Conservation (phyloP, 148 eudicot genomes). For the Vaccinium vitisidaea region DNA sequence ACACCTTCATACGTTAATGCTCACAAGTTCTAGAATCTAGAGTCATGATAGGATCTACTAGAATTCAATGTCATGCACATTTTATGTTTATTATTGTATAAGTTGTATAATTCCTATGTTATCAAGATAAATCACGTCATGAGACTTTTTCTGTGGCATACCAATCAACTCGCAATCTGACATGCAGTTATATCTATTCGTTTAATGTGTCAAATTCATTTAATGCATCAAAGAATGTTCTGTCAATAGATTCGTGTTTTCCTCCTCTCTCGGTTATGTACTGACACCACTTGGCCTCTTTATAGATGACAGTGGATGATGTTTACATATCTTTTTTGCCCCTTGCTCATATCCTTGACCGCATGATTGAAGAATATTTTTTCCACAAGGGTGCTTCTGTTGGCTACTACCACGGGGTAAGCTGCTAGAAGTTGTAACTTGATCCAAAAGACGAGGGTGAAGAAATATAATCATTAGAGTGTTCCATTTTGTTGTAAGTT, state of each 20-base stretch:
- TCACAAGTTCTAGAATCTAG: neutral
- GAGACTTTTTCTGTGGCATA: neutral
- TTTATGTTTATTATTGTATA: neutral
- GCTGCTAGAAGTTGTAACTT: constrained; percentile 15
- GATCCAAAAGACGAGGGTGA: neutral
- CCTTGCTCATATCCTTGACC: constrained; percentile 97
- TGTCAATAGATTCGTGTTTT: neutral
- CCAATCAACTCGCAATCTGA: neutral
- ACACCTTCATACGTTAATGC: neutral
- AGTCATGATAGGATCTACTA: neutral
- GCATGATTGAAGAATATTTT: constrained; percentile 88
- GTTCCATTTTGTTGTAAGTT: neutral
- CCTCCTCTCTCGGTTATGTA: neutral
- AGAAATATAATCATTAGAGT: neutral
- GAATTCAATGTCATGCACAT: neutral
- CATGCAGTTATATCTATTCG: neutral
- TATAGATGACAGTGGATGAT: constrained; percentile 84
- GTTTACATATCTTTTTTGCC: constrained; percentile 93
- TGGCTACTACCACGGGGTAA: constrained; percentile 97
- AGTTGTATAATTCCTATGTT: neutral
- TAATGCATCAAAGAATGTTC: neutral
- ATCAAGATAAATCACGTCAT: neutral
- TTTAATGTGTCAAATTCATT: neutral
- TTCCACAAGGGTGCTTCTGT: constrained; percentile 96
- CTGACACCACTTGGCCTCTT: constrained; percentile 18